Evolutionary conservation across 805 yeast species (phyloP), one percentile per base, ranked within the genome.

Genomic region (Wickerhamomyces strasburgensis): DNA sequence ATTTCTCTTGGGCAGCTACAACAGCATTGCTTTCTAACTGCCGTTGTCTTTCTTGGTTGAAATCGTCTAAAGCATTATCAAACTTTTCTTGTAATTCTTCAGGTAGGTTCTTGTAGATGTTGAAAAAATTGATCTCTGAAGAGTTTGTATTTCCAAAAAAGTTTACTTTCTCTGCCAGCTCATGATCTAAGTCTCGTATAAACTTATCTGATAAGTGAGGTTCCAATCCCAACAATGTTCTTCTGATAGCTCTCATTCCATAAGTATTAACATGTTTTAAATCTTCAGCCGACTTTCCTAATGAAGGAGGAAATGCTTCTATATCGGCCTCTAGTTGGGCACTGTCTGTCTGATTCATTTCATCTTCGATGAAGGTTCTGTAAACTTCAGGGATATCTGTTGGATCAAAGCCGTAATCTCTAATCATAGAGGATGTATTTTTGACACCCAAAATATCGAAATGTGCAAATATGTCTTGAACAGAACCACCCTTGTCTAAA

Each of bases 1-100:
- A 90, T 57, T 84, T 82, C 51, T 81, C 86, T 44, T 75, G 77
- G 1, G 98, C 95, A 1, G 90, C 89, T 45, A 84, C 89, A 2
- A 84, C 67, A 3, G 95, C 90, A 40, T 83, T 72, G 14, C 76
- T 65, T 60, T 93, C 98, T 23, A 93, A 57, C 21, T 72, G 72
- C 31, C 74, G 65, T 58, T 93, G 96, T 56, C 98, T 75, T 18
- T 75, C 76, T 38, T 73, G 75, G 48, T 93, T 89, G 47, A 82
- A 75, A 2, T 68, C 59, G 44, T 87, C 89, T 33, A 93, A 60
- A 0, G 79, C 72, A 14, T 64, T 65, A 50, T 86, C 84, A 56
- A 89, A 90, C 31, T 65, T 60, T 5, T 60, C 64, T 37, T 65
- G 72, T 33, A 72, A 71, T 5, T 71, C 71, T 2, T 65, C 67